A percentile compares a stretch with the other conserved stretches of the same genome.
Evolutionary conservation across 2,329 filamentous ascomycete species (phyloP).

Genomic region (Biscogniauxia marginata): DNA sequence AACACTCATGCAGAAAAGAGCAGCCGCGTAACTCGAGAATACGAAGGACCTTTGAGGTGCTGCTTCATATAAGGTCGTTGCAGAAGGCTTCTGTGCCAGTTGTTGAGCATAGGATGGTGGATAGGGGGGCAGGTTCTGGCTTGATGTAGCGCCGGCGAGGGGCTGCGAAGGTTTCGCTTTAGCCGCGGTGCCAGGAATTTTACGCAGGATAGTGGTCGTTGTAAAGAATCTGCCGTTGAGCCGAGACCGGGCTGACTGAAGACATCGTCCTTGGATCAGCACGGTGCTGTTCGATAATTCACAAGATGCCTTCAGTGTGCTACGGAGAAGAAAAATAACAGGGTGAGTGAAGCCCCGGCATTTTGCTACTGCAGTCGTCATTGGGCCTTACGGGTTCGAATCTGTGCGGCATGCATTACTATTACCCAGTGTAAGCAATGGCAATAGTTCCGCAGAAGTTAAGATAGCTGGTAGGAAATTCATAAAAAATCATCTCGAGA

Average conservation of each 20-base stretch:
- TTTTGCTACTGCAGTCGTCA: constrained; percentile 20
- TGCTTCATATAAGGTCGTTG: constrained; percentile 63
- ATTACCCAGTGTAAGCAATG: constrained; percentile 6
- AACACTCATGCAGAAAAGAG: constrained; percentile 52
- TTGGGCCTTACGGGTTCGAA: constrained; percentile 8
- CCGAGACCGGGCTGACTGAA: constrained; percentile 6
- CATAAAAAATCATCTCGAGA: no score
- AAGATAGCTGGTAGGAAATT: no score
- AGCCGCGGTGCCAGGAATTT: neutral
- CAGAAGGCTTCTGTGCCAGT: constrained; percentile 53
- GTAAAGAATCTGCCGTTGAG: constrained; percentile 12
- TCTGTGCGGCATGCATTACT: neutral
- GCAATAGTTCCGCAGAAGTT: constrained; percentile 10
- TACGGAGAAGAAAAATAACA: constrained; percentile 26
- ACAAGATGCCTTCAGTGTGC: constrained; percentile 18
- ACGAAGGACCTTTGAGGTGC: constrained; percentile 64
- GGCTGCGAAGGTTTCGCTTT: constrained; percentile 3
- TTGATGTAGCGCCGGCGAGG: neutral
- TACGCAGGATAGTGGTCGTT: constrained; percentile 1
- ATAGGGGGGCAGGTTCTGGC: constrained; percentile 21
- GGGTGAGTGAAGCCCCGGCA: constrained; percentile 32
- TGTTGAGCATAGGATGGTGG: constrained; percentile 50
- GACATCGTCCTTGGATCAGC: constrained; percentile 3
- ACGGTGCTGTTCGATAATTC: constrained; percentile 7
- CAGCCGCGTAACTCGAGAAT: constrained; percentile 56